These are phyloP conservation scores for Verticillium dahliae DNA, from an alignment of 2,329 filamentous ascomycete genomes.

Conservation along the genomic window DNA sequence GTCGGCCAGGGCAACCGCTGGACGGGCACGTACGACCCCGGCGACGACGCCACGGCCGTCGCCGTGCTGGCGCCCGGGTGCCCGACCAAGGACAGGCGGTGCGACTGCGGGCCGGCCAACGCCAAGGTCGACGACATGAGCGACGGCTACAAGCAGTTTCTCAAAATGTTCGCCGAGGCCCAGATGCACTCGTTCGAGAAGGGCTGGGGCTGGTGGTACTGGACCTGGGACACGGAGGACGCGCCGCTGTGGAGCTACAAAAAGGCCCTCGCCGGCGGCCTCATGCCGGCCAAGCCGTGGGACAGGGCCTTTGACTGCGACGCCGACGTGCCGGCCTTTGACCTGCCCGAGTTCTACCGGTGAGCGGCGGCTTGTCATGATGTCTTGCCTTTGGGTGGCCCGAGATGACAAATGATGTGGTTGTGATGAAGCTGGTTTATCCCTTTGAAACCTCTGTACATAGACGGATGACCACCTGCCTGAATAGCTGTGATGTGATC, in stretches of 20 bases:
- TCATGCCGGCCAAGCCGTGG: slow-evolving; percentile 71
- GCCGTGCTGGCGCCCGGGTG: slow-evolving; percentile 67
- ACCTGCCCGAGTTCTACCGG: slow-evolving; percentile 44
- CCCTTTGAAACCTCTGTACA: too few species aligned
- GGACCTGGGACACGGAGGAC: slow-evolving; percentile 92
- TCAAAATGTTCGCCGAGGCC: slow-evolving; percentile 86
- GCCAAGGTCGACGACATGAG: slow-evolving; percentile 63
- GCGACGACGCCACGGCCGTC: slow-evolving; percentile 42
- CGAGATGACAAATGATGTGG: too few species aligned
- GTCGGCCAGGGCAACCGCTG: slow-evolving; percentile 83
- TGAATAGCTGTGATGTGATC: too few species aligned
- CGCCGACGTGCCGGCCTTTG: slow-evolving; percentile 47
- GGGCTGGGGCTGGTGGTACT: slow-evolving; percentile 98
- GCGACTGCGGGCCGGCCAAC: slow-evolving; percentile 72
- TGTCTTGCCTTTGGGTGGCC: too few species aligned
- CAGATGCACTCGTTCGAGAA: slow-evolving; percentile 94
- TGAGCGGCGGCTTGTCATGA: not conserved
- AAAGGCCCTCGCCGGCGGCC: slow-evolving; percentile 67
- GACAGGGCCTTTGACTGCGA: slow-evolving; percentile 64
- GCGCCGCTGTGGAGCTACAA: slow-evolving; percentile 91
- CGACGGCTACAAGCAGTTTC: slow-evolving; percentile 72
- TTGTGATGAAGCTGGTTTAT: too few species aligned
- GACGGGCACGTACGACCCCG: slow-evolving; percentile 77
- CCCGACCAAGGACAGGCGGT: slow-evolving; percentile 58
- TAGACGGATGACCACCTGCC: too few species aligned